Percentiles rank a stretch among this genome's conserved stretches.
Conservation (phyloP, 108 stramenopile species). For the Skeletonema costatum region DNA sequence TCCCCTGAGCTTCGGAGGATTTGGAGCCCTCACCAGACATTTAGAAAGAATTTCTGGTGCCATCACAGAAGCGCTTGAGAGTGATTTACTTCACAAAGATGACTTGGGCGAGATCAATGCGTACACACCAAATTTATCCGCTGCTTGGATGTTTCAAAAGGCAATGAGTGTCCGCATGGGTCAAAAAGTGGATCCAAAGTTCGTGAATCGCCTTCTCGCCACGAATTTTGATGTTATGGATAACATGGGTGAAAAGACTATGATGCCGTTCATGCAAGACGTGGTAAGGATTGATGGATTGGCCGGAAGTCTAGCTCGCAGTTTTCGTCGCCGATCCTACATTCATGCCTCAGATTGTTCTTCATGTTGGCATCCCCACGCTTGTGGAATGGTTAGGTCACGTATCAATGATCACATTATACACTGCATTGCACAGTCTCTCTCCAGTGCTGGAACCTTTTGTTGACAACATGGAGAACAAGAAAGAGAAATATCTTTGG, state of each 20-base stretch:
- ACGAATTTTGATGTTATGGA: conserved; percentile 91
- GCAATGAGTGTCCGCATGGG: conserved; percentile 92
- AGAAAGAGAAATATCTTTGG: conserved; percentile 41
- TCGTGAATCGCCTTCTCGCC: conserved; percentile 89
- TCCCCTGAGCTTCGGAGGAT: conserved; percentile 96
- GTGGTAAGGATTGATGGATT: conserved; percentile 90
- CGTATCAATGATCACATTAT: conserved; percentile 73
- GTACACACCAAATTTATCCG: conserved; percentile 91
- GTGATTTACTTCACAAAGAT: conserved; percentile 79
- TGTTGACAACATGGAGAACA: conserved; percentile 48
- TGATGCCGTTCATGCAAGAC: conserved; percentile 90
- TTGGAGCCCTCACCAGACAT: conserved; percentile 92
- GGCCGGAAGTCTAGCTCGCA: conserved; percentile 68
- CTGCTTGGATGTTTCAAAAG: conserved; percentile 97
- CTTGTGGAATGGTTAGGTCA: conserved; percentile 89
- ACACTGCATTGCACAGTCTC: conserved; percentile 57
- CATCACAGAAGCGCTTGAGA: conserved; percentile 81
- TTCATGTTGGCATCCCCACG: conserved; percentile 73
- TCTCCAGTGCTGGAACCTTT: conserved; percentile 46
- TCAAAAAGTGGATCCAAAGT: conserved; percentile 68
- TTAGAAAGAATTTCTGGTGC: conserved; percentile 80
- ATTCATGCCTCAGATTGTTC: conserved; percentile 86
- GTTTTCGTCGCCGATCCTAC: conserved; percentile 75
- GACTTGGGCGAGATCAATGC: conserved; percentile 90
- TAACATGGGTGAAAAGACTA: conserved; percentile 72